These are phyloP conservation scores for Somion occarium DNA, from an alignment of 1,284 basidiomycete species.

Conservation along the genomic window DNA sequence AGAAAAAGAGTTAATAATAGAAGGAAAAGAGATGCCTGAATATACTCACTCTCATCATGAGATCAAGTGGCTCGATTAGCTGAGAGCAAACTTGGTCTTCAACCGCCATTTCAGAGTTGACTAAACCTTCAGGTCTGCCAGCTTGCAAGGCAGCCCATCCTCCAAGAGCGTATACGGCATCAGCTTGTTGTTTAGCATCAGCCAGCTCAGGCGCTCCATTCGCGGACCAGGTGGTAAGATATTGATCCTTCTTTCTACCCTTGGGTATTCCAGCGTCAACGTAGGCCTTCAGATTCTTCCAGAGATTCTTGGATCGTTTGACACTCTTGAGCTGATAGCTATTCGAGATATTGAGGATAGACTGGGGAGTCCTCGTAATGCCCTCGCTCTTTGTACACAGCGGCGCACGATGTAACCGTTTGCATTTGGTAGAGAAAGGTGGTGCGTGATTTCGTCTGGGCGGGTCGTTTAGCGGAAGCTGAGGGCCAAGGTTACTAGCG, in stretches of 20 bases:
- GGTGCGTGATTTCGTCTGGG: too few relatives aligned
- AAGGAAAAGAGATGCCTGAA: too few relatives aligned
- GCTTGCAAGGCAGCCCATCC: background rate
- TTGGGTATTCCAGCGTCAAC: too few relatives aligned
- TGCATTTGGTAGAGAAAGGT: too few relatives aligned
- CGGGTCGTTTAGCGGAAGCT: too few relatives aligned
- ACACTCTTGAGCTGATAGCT: background rate
- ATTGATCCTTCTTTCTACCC: too few relatives aligned
- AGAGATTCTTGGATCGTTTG: slow-evolving; percentile 8
- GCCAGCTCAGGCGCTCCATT: background rate
- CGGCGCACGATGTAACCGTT: too few relatives aligned
- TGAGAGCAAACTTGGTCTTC: background rate
- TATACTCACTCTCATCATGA: background rate
- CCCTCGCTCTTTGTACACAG: too few relatives aligned
- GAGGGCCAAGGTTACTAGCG: too few relatives aligned
- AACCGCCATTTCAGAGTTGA: background rate
- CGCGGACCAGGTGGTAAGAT: background rate
- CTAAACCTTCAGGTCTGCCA: background rate
- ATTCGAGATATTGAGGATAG: too few relatives aligned
- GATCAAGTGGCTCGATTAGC: background rate
- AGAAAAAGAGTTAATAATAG: too few relatives aligned
- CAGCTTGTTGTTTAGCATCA: background rate
- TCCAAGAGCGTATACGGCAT: background rate
- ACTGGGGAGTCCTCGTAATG: too few relatives aligned
- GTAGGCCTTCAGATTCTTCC: slow-evolving; percentile 10